Evolutionary conservation across 192 early-diverging fungal genomes (phyloP).

Genomic region (Podila horticola): DNA sequence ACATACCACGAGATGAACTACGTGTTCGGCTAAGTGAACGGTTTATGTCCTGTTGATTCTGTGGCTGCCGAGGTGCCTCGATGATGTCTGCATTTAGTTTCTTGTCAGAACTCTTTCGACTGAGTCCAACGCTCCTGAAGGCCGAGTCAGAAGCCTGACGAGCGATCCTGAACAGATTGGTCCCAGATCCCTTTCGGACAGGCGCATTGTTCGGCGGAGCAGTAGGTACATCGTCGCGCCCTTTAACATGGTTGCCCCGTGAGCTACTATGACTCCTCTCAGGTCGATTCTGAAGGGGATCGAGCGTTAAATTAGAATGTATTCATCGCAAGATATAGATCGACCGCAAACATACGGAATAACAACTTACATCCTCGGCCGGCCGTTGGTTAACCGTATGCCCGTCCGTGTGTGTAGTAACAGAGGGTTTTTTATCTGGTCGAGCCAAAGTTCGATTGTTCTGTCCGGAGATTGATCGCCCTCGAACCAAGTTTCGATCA

Average conservation of each 20-base stretch:
- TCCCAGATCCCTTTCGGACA: conserved; percentile 24
- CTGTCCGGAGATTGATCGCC: conserved; percentile 15
- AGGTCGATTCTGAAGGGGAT: background rate
- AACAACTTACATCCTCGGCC: too few relatives aligned
- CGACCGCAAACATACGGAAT: too few relatives aligned
- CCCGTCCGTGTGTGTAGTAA: background rate
- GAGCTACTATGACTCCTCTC: background rate
- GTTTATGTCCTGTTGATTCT: background rate
- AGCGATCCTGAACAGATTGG: conserved; percentile 24
- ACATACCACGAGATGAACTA: background rate
- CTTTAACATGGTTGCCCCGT: background rate
- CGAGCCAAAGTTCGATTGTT: background rate
- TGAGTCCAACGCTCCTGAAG: conserved; percentile 25
- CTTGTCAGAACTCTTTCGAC: conserved; percentile 25
- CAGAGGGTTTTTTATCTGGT: background rate
- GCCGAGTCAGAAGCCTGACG: conserved; percentile 45
- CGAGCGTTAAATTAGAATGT: too few relatives aligned
- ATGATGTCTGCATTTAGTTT: background rate
- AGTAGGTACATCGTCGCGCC: background rate
- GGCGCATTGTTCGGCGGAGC: background rate
- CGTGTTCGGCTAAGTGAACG: background rate
- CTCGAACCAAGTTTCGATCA: background rate
- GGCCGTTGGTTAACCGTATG: too few relatives aligned
- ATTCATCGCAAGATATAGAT: too few relatives aligned
- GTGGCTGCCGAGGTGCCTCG: background rate